Evolutionary conservation across 306 rosid genomes (phyloP).

Genomic region (Quercus agrifolia): DNA sequence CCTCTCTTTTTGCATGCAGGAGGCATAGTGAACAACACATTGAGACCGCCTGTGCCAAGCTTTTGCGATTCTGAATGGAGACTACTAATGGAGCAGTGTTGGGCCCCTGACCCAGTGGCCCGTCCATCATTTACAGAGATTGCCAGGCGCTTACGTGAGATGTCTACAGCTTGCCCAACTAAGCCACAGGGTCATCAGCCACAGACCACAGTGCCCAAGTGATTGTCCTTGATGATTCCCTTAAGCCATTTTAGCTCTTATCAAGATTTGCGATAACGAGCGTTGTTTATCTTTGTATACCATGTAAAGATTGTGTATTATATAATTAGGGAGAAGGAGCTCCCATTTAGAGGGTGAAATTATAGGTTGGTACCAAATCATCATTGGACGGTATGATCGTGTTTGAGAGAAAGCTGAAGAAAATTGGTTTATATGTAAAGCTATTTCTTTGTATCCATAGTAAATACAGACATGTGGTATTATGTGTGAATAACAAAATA

Average conservation of each 20-base stretch:
- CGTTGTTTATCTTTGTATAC: not conserved
- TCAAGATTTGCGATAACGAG: not conserved
- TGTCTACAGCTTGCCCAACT: slow-evolving; percentile 66
- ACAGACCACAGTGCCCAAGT: slow-evolving; percentile 36
- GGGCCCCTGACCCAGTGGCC: slow-evolving; percentile 76
- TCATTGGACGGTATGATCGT: not conserved
- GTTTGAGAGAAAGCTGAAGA: slow-evolving; percentile 9
- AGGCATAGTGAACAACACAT: slow-evolving; percentile 80
- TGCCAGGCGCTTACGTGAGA: slow-evolving; percentile 63
- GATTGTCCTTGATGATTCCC: not conserved
- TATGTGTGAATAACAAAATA: not conserved
- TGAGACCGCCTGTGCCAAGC: slow-evolving; percentile 68
- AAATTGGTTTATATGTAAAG: slow-evolving; percentile 18
- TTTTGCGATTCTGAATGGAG: slow-evolving; percentile 75
- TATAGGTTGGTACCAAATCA: not conserved
- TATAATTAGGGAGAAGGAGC: slow-evolving; percentile 16
- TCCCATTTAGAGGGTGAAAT: slow-evolving; percentile 7
- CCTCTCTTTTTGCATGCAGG: slow-evolving; percentile 42
- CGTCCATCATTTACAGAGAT: slow-evolving; percentile 88
- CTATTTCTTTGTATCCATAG: slow-evolving; percentile 23
- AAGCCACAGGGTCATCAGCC: slow-evolving; percentile 40
- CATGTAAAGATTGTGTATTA: slow-evolving; percentile 10
- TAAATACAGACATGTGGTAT: not conserved
- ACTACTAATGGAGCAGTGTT: slow-evolving; percentile 83
- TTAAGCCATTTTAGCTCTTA: not conserved